Evolutionary conservation across 768 basidiomycete species (phyloP).

Genomic region (Royoungia palumana): DNA sequence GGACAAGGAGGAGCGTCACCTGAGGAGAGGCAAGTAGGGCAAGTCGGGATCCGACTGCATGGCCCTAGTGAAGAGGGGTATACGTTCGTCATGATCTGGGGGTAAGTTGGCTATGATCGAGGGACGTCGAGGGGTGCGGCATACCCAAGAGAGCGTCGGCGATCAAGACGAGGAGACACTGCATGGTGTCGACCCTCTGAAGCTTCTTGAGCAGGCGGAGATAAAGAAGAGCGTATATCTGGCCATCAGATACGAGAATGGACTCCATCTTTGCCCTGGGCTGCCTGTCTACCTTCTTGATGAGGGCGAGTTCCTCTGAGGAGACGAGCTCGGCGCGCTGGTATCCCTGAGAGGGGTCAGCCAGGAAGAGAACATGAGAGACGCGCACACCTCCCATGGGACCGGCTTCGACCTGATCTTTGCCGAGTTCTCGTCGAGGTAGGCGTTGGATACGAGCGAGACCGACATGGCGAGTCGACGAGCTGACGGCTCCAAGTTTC

Average conservation of each 20-base stretch:
- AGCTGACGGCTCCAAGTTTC: constrained; percentile 24
- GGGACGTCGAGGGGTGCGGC: constrained; percentile 16
- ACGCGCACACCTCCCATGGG: constrained; percentile 83
- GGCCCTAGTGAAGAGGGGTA: constrained; percentile 66
- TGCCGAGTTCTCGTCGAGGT: constrained; percentile 81
- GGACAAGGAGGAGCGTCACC: constrained; percentile 39
- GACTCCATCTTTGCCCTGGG: constrained; percentile 70
- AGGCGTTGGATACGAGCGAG: constrained; percentile 73
- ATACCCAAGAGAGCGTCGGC: constrained; percentile 83
- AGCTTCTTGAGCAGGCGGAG: constrained; percentile 86
- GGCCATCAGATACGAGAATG: constrained; percentile 77
- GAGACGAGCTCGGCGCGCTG: constrained; percentile 91
- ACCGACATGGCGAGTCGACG: constrained; percentile 52
- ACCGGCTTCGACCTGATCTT: constrained; percentile 90
- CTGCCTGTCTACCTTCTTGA: constrained; percentile 89
- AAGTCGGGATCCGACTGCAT: constrained; percentile 69
- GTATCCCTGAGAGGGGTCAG: constrained; percentile 64
- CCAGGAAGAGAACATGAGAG: neutral
- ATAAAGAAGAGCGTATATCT: constrained; percentile 82
- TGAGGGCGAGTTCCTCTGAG: constrained; percentile 76
- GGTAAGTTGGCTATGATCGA: neutral
- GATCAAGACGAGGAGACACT: constrained; percentile 80
- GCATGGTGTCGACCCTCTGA: constrained; percentile 82
- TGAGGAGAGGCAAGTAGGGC: constrained; percentile 75
- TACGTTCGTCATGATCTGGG: constrained; percentile 83